Percentiles rank a stretch among this genome's conserved stretches.
phyloP scores from a whole-genome alignment of 352 stramenopile genomes.

The Globisporangium nodosum region DNA sequence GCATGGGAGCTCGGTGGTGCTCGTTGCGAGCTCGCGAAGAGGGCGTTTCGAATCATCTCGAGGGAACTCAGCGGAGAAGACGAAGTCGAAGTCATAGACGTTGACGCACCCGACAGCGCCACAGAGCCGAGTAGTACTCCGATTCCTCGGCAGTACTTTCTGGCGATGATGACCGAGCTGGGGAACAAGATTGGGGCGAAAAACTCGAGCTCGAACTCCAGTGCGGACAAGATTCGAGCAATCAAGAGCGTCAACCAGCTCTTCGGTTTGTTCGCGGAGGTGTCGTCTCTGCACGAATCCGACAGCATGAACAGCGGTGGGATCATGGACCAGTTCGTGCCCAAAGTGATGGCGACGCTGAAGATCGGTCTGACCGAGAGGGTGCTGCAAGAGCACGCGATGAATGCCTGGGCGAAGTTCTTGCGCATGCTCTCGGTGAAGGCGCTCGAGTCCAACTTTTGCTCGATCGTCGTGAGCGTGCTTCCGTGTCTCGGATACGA shows the following conservation, averaged over 20 bases:
- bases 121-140: slow-evolving; percentile 24
- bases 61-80: slow-evolving; percentile 23
- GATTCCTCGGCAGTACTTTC: slow-evolving; percentile 75
- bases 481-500: slow-evolving; percentile 64
- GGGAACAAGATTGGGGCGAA: slow-evolving; percentile 55
- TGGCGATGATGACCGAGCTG: slow-evolving; percentile 81
- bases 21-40: slow-evolving; percentile 42
- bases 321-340: slow-evolving; percentile 75
- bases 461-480: slow-evolving; percentile 84
- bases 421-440: slow-evolving; percentile 75
- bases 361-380: slow-evolving; percentile 67
- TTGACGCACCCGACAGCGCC: slow-evolving; percentile 9
- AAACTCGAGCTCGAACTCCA: slow-evolving; percentile 16
- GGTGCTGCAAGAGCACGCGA: slow-evolving; percentile 50
- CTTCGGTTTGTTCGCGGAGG: slow-evolving; percentile 50
- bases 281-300: slow-evolving; percentile 13
- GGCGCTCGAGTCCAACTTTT: slow-evolving; percentile 77
- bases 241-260: slow-evolving; percentile 74
- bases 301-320: slow-evolving; percentile 29
- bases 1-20: slow-evolving; percentile 62
- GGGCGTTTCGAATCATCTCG: slow-evolving; percentile 49
- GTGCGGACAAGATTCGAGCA: slow-evolving; percentile 41
- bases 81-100: slow-evolving; percentile 16
- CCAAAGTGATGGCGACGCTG: slow-evolving; percentile 87
- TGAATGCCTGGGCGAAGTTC: slow-evolving; percentile 74